A percentile compares a stretch with the other conserved stretches of the same genome.
Evolutionary conservation across 176 grass and related monocot species (phyloP).

Genomic region (Alloteropsis semialata): DNA sequence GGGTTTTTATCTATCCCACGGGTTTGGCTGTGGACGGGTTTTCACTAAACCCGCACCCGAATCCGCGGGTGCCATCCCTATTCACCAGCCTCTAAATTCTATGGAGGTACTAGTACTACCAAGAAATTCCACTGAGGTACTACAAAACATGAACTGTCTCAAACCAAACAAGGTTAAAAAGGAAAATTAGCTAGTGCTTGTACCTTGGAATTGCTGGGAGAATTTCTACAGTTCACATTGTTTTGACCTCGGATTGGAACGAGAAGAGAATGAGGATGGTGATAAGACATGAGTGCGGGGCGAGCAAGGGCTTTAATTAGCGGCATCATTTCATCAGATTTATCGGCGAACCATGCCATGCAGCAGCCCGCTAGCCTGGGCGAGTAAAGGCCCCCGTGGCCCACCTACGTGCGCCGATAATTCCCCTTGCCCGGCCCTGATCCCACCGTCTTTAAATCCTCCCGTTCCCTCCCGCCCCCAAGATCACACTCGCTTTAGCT

Average conservation of each 20-base stretch:
- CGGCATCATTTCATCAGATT: constrained; percentile 37
- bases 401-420: constrained; percentile 22
- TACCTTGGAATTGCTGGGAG: neutral
- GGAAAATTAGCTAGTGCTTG: too few relatives aligned
- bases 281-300: neutral
- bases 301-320: constrained; percentile 27
- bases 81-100: too few relatives aligned
- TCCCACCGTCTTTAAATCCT: constrained; percentile 39
- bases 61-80: too few relatives aligned
- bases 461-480: neutral
- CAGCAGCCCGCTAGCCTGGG: constrained; percentile 24
- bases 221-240: neutral
- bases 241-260: neutral
- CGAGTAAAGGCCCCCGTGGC: constrained; percentile 13
- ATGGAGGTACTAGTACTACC: too few relatives aligned
- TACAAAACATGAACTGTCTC: neutral
- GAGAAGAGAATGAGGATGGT: too few relatives aligned
- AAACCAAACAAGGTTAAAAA: neutral
- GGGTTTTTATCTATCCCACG: too few relatives aligned
- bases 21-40: too few relatives aligned
- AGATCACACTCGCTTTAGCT: neutral
- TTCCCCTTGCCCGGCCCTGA: neutral
- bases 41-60: too few relatives aligned
- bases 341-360: constrained; percentile 32
- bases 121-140: neutral